A percentile compares a stretch with the other conserved stretches of the same genome.
Evolutionary conservation across 108 stramenopile genomes (phyloP).

Genomic region (Nannochloropsis oceanica): DNA sequence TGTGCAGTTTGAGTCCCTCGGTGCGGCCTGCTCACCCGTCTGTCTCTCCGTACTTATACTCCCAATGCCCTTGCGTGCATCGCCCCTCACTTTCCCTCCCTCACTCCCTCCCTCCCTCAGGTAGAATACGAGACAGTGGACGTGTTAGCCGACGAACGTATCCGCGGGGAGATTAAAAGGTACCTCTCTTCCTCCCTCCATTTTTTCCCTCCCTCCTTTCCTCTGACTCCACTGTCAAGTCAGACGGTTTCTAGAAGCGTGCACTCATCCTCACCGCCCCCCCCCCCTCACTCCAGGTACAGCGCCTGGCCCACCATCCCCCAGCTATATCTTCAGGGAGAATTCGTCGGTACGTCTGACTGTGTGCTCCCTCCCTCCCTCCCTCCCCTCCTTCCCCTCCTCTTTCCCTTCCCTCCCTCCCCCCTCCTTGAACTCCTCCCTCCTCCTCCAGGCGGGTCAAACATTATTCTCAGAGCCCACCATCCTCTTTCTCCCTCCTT

Average conservation of each 20-base stretch:
- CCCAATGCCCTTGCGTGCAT: background rate
- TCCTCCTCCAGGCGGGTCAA: no score
- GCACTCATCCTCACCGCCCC: background rate
- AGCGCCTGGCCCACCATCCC: conserved; percentile 76
- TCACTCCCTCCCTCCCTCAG: background rate
- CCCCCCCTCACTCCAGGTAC: background rate
- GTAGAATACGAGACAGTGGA: conserved; percentile 46
- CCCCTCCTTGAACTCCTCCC: no score
- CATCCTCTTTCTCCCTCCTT: no score
- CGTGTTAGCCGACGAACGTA: conserved; percentile 54
- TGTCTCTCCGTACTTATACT: background rate
- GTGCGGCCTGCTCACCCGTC: no score
- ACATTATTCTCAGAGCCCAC: no score
- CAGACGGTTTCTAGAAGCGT: background rate
- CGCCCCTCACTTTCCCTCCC: background rate
- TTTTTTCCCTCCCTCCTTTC: background rate
- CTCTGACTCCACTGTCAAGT: background rate
- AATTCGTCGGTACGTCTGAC: conserved; percentile 63
- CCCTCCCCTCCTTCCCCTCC: no score
- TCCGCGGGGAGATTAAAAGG: conserved; percentile 44
- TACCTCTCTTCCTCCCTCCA: background rate
- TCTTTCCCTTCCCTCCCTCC: no score
- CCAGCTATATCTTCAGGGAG: conserved; percentile 86
- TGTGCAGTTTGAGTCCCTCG: no score
- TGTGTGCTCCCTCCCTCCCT: no score